Evolutionary conservation across 2,329 filamentous ascomycete genomes (phyloP), one percentile per base, ranked within the genome.

Genomic region (Pyrenophora teres): DNA sequence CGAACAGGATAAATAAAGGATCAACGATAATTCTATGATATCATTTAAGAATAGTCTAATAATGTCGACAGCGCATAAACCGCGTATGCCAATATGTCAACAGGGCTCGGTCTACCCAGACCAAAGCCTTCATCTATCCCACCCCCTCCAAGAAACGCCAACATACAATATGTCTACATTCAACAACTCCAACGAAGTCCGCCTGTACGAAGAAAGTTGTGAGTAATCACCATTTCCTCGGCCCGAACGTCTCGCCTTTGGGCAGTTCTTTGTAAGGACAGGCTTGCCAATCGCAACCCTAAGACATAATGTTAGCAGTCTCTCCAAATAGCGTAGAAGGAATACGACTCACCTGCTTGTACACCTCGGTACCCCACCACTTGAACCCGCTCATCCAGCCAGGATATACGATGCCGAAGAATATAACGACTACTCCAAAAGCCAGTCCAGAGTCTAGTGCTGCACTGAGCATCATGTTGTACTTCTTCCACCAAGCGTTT

Each of bases 321-420:
- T 3, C 4, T 6, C 9, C 3, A 31, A 21, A 15, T 4, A 10
- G n/a, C 27, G 9, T 19, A 6, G 7, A 36, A 23, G 18, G 38
- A 1, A 47, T 12, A n/a, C 21, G 6, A 65, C 72, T 54, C 57
- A 77, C 76, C 71, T 86, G 81, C 73, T 91, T 92, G 70, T 91
- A 92, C 4, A 93, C 82, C 67, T 94, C 89, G 0, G 91, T 95
- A 0, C 91, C 91, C 91, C 90, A 95, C 91, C 90, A 95, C 50
- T 79, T 84, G 67, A 94, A 92, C 23, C 81, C 80, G 33, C 84
- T 81, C 78, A 87, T 88, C 78, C 81, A 84, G 0, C 89, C 89
- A 0, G 90, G 88, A 68, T 92, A 93, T n/a, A 94, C 82, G 59
- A 95, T 88, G 1, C 86, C 89, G 64, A 96, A 93, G 70, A 95